Evolutionary conservation across 345 rosid species (phyloP).

Genomic region (Acer negundo): DNA sequence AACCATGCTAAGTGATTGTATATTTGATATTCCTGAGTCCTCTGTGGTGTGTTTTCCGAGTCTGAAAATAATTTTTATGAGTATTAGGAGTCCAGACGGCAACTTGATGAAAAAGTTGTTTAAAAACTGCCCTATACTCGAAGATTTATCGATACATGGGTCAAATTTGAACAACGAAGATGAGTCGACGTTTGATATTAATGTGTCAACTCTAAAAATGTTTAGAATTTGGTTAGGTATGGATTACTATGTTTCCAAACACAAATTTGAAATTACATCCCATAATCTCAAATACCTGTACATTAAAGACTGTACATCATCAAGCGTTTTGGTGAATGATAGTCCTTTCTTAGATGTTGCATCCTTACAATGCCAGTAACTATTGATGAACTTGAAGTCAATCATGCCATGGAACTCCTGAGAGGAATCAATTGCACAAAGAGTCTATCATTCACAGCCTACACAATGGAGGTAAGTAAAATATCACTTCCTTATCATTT

Average conservation of each 20-base stretch:
- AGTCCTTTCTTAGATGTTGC: neutral
- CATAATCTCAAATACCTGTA: neutral
- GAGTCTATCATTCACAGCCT: neutral
- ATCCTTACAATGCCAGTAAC: neutral
- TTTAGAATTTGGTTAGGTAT: neutral
- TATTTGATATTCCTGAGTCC: neutral
- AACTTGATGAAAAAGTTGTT: neutral
- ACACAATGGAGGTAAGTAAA: neutral
- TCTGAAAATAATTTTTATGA: neutral
- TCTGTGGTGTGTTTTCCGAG: neutral
- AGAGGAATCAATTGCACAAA: neutral
- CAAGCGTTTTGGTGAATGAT: neutral
- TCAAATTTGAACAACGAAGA: neutral
- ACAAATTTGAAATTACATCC: neutral
- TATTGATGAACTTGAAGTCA: neutral
- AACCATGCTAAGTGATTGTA: neutral
- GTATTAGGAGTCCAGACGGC: too few species aligned
- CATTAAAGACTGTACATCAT: neutral
- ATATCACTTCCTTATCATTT: neutral
- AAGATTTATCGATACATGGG: neutral
- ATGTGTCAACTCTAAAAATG: neutral
- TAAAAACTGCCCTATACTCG: neutral
- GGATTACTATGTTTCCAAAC: neutral
- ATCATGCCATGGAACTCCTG: neutral
- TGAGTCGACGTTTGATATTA: neutral